Conservation (phyloP, 441 rosid species). For the Erodium moschatum region DNA sequence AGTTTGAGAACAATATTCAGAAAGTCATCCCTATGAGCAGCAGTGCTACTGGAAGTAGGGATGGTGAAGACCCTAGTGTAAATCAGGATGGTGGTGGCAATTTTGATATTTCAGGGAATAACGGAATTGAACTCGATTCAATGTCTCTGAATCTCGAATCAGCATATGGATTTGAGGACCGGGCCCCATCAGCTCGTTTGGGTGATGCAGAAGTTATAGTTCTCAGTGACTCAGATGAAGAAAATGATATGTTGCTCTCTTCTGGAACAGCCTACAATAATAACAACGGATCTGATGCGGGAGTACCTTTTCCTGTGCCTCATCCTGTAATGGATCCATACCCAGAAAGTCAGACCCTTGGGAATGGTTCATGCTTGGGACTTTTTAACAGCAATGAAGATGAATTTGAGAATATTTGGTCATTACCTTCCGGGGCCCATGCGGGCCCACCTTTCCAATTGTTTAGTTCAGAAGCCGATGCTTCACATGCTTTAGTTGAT, state of each 20-base stretch:
- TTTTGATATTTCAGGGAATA: slow-evolving; percentile 48
- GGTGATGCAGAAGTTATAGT: slow-evolving; percentile 67
- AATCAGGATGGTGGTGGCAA: slow-evolving; percentile 76
- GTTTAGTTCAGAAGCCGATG: slow-evolving; percentile 53
- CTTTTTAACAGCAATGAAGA: slow-evolving; percentile 51
- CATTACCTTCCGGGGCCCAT: slow-evolving; percentile 54
- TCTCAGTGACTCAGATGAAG: slow-evolving; percentile 94
- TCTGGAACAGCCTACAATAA: slow-evolving; percentile 38
- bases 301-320: slow-evolving; percentile 48
- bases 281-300: slow-evolving; percentile 41
- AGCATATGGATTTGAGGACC: slow-evolving; percentile 42
- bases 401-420: slow-evolving; percentile 69
- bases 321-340: slow-evolving; percentile 52
- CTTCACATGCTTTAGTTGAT: slow-evolving; percentile 51
- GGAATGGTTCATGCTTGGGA: slow-evolving; percentile 51
- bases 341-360: slow-evolving; percentile 50
- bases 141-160: slow-evolving; percentile 56
- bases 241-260: slow-evolving; percentile 49
- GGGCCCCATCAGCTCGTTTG: slow-evolving; percentile 40
- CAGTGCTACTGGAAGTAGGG: slow-evolving; percentile 86
- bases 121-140: slow-evolving; percentile 73
- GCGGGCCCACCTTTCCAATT: slow-evolving; percentile 66
- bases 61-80: slow-evolving; percentile 91
- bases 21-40: slow-evolving; percentile 81
- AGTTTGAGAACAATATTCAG: slow-evolving; percentile 37